phyloP scores from a whole-genome alignment of 768 basidiomycete genomes.

The Tulasnella sp. region DNA sequence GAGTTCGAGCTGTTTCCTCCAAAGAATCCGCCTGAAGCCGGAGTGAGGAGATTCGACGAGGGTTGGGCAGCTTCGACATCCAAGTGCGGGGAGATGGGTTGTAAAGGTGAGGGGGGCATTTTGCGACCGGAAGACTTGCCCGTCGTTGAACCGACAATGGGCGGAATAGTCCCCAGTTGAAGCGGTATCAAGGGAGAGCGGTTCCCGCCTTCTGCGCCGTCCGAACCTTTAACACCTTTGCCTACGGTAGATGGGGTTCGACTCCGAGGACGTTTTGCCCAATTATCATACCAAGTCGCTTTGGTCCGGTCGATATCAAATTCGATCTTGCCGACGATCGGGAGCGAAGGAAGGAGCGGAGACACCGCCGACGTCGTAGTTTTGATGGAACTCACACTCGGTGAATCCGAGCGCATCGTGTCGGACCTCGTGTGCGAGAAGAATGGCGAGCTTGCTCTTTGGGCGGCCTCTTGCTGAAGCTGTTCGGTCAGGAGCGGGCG shows the following conservation, averaged over 20 bases:
- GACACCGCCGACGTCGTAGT: slow-evolving; percentile 45
- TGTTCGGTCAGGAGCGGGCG: slow-evolving; percentile 14
- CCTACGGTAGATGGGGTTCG: background rate
- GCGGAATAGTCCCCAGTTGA: slow-evolving; percentile 2
- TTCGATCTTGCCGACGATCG: slow-evolving; percentile 91
- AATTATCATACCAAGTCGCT: slow-evolving; percentile 86
- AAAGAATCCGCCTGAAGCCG: background rate
- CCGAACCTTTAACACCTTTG: background rate
- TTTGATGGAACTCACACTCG: slow-evolving; percentile 12
- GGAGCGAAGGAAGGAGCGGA: slow-evolving; percentile 68
- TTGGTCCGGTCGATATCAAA: slow-evolving; percentile 86
- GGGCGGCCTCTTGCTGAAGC: background rate
- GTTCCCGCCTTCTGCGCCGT: background rate
- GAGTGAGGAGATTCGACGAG: slow-evolving; percentile 26
- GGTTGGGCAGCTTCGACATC: slow-evolving; percentile 28
- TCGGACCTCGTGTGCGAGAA: slow-evolving; percentile 27
- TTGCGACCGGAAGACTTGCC: slow-evolving; percentile 10
- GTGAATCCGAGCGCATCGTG: slow-evolving; percentile 22
- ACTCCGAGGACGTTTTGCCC: slow-evolving; percentile 53
- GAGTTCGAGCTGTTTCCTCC: slow-evolving; percentile 6
- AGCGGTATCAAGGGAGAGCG: slow-evolving; percentile 25
- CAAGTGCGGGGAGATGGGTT: slow-evolving; percentile 7
- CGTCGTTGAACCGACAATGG: slow-evolving; percentile 11
- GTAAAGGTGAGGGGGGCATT: slow-evolving; percentile 23
- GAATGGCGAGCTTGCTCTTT: slow-evolving; percentile 1